A percentile compares a stretch with the other conserved stretches of the same genome.
These are phyloP conservation scores for Eucalyptus coolabah DNA, from an alignment of 345 rosid species.

Conservation along the genomic window DNA sequence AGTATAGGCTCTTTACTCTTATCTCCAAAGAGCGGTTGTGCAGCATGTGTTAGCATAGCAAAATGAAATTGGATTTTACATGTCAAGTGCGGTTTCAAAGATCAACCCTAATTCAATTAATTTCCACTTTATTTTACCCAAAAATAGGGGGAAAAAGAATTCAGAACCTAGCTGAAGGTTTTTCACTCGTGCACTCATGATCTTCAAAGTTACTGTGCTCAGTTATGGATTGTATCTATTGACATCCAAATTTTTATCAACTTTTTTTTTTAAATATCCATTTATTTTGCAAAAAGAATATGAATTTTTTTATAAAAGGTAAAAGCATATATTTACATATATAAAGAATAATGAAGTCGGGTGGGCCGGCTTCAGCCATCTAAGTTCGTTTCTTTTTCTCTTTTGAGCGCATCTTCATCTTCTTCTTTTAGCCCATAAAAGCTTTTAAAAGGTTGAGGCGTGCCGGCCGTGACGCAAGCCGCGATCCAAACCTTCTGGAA, in stretches of 20 bases:
- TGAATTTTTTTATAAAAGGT: too few relatives aligned
- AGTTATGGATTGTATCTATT: background rate
- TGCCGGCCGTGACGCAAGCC: too few relatives aligned
- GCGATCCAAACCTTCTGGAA: too few relatives aligned
- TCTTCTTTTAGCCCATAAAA: too few relatives aligned
- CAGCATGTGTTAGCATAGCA: background rate
- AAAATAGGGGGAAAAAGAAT: background rate
- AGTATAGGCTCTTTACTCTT: background rate
- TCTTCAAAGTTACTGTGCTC: background rate
- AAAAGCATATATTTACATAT: too few relatives aligned
- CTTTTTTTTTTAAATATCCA: too few relatives aligned
- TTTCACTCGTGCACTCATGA: background rate
- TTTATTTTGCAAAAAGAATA: too few relatives aligned
- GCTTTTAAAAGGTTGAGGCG: too few relatives aligned
- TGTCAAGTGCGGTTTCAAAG: background rate
- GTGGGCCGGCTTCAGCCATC: too few relatives aligned
- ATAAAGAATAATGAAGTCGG: too few relatives aligned
- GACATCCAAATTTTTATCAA: accelerated
- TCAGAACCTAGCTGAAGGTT: background rate
- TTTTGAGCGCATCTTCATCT: too few relatives aligned
- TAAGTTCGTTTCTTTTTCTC: too few relatives aligned
- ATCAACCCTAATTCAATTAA: background rate
- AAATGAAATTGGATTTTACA: background rate
- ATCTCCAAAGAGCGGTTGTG: background rate
- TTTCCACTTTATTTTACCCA: background rate